Base-by-base conservation (phyloP, 2,329 filamentous ascomycete species). In the Rutstroemia sp. region DNA sequence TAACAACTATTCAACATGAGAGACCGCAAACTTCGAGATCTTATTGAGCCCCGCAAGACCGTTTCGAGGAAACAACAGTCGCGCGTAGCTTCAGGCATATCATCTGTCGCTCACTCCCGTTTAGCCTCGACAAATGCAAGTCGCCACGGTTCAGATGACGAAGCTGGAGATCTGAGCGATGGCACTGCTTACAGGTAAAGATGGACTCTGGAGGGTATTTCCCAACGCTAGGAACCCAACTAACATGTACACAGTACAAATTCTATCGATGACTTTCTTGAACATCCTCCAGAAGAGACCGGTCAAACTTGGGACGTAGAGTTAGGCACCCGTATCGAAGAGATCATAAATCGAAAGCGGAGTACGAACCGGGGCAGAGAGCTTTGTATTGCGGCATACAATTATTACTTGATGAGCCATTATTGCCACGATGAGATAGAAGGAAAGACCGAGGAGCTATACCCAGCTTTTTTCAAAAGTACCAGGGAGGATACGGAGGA, bases 261-360 rank as follows among this genome's bases (percentile, higher is more conserved):
- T 42, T 60, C 59, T n/a, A 45, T 61, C 19, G 60, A 60, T 27
- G 59, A 60, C 27, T 69, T 79, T 52, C 70, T 78, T n/a, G 39
- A 52, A 10, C 60, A 63, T 42, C 73, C 78, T 49, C 74, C 77
- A n/a, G 80, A 82, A 52, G 78, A 78, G 54, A 74, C 75, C 19
- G 30, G 27, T 16, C 39, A 19, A 9, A 16, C 25, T 21, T 86
- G 83, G 82, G 76, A 78, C 53, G 69, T 78, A 42, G 78, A 83
- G 58, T 73, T 89, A 25, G 69, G 71, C 27, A 77, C 81, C 59
- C 77, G 79, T 46, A 80, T 88, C 52, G 77, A 84, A 53, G 80
- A 86, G 63, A 80, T 89, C 42, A 75, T 82, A 56, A 83, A 88
- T 63, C 78, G 84, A 62, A 89, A 88, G 73, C 78, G 83, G 61